Conservation (phyloP, 257 asterid species). For the Anisodus tanguticus region DNA sequence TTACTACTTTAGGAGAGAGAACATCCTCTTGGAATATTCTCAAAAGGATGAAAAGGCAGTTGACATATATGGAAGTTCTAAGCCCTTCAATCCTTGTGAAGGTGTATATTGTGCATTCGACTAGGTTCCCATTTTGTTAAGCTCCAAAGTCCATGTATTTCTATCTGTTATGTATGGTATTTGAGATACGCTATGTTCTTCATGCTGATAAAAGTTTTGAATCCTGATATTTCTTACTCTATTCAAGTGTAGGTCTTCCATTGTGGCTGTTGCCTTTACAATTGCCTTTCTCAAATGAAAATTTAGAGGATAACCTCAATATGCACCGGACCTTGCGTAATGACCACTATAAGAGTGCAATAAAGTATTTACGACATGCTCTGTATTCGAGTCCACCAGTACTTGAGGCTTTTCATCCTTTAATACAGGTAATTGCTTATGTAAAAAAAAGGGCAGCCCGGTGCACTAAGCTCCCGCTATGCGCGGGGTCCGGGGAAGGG, state of each 20-base stretch:
- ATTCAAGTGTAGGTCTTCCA: constrained; percentile 61
- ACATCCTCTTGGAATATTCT: constrained; percentile 8
- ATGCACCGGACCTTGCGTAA: constrained; percentile 56
- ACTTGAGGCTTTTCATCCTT: constrained; percentile 82
- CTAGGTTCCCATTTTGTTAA: neutral
- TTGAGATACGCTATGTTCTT: neutral
- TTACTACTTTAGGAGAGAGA: neutral
- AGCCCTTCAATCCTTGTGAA: neutral
- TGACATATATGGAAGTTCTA: constrained; percentile 1
- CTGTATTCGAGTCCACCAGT: constrained; percentile 61
- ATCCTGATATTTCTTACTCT: constrained; percentile 24
- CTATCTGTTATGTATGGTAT: neutral
- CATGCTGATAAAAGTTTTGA: neutral
- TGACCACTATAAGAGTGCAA: constrained; percentile 55
- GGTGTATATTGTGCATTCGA: constrained; percentile 9
- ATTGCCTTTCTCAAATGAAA: constrained; percentile 58
- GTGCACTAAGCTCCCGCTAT: too few species aligned
- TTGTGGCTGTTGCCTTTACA: constrained; percentile 82
- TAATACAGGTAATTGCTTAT: constrained; percentile 66
- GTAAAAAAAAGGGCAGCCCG: neutral
- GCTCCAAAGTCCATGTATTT: neutral
- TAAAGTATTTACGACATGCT: constrained; percentile 68
- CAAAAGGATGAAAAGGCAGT: neutral
- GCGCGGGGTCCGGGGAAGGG: too few species aligned
- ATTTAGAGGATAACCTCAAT: constrained; percentile 53